Conservation (phyloP, 495 filamentous ascomycete genomes). For the Tuber microsphaerosporum region DNA sequence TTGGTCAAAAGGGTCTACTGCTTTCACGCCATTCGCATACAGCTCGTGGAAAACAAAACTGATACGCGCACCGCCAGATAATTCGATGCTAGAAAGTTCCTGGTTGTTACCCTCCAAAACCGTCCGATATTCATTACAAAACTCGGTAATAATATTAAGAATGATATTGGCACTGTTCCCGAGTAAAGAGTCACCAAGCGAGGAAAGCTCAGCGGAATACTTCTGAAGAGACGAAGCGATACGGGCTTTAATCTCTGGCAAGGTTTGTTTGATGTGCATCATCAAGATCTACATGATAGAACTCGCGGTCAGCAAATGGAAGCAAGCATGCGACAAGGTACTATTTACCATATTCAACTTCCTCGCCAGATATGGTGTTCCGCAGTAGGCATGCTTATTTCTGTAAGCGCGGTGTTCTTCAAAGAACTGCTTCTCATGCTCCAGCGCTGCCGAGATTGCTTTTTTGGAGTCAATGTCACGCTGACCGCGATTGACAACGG, state of each 20-base stretch:
- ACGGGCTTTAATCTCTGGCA: constrained; percentile 95
- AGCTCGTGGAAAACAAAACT: constrained; percentile 99
- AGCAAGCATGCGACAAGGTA: not conserved
- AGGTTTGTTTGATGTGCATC: constrained; percentile 99
- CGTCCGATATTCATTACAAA: constrained; percentile 92
- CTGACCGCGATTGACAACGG: constrained; percentile 98
- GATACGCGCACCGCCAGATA: constrained; percentile 96
- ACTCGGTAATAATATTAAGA: constrained; percentile 97
- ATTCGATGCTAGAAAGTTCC: constrained; percentile 85
- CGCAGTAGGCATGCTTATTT: constrained; percentile 98
- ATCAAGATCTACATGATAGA: constrained; percentile 68
- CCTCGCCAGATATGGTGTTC: constrained; percentile 89
- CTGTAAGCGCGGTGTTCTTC: constrained; percentile 97
- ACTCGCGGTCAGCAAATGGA: constrained; percentile 13
- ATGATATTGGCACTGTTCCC: constrained; percentile 95
- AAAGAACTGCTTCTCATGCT: constrained; percentile 95
- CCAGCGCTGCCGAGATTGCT: constrained; percentile 82
- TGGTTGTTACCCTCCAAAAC: constrained; percentile 94
- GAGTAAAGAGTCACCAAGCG: constrained; percentile 88
- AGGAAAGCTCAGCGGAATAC: constrained; percentile 71
- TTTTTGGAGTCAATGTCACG: constrained; percentile 97
- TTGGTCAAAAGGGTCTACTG: constrained; percentile 92
- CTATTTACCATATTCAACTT: constrained; percentile 79
- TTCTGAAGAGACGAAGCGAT: constrained; percentile 89
- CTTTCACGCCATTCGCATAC: constrained; percentile 96